Percentiles rank a stretch among this genome's conserved stretches.
phyloP scores from a whole-genome alignment of 1,284 basidiomycete genomes.

The Schizophyllum amplum region DNA sequence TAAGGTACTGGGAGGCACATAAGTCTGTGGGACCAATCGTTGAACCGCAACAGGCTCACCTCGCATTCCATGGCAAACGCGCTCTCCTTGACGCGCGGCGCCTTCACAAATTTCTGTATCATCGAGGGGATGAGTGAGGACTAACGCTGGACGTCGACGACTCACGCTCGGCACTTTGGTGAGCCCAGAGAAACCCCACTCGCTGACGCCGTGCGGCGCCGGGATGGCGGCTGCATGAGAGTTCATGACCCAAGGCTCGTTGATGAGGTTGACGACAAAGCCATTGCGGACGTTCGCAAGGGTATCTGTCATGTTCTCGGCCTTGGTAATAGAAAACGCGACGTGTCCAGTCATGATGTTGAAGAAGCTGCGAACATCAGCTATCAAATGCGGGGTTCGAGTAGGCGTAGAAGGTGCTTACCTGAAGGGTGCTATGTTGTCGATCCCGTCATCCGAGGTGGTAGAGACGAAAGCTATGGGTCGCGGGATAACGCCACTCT shows the following conservation, averaged over 20 bases:
- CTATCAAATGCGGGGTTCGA: constrained; percentile 36
- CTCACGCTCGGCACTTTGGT: constrained; percentile 49
- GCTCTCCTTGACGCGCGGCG: constrained; percentile 62
- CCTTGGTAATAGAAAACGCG: constrained; percentile 37
- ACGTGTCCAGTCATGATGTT: constrained; percentile 56
- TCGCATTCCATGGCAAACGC: constrained; percentile 69
- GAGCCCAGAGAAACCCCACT: constrained; percentile 61
- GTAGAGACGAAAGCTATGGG: constrained; percentile 73
- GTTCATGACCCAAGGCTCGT: constrained; percentile 59
- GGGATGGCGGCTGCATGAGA: constrained; percentile 56
- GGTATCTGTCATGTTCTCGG: constrained; percentile 43
- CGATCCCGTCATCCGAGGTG: constrained; percentile 42
- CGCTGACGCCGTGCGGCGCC: constrained; percentile 47
- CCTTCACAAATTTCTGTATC: constrained; percentile 44
- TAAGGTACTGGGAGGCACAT: constrained; percentile 24
- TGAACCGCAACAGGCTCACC: constrained; percentile 19
- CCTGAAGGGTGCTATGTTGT: constrained; percentile 67
- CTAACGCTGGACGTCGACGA: no score
- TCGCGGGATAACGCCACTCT: constrained; percentile 60
- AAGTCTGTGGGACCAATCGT: neutral
- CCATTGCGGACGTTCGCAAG: constrained; percentile 48
- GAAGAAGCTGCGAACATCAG: constrained; percentile 51
- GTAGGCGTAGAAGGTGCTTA: constrained; percentile 26
- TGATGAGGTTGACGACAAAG: constrained; percentile 68
- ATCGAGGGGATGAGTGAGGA: no score